Evolutionary conservation across 805 yeast species (phyloP), one percentile per base, ranked within the genome.

Genomic region (Candida ficus): DNA sequence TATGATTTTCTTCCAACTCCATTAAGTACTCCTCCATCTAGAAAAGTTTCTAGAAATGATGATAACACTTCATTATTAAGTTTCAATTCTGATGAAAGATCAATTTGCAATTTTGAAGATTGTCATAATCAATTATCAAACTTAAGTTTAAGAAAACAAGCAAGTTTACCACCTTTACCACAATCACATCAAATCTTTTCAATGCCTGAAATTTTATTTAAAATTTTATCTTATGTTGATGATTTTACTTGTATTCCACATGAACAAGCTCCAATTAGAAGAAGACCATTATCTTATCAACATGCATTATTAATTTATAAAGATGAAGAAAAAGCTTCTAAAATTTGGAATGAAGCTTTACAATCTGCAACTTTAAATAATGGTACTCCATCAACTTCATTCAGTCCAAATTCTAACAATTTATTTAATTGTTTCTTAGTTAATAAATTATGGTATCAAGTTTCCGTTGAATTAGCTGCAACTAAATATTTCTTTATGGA

Each of bases 141-240:
- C 29, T 30, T 46, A 13, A 29, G 42, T 14, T 29, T 45, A 19
- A 27, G 16, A 25, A 43, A n/a, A 21, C 11, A 13, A 19, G 14
- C 13, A 9, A 22, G 14, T 17, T 31, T n/a, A 5, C 20, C 29
- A 17, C 13, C 28, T 8, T n/a, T 14, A 13, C 11, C 21, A 14
- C 23, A 29, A 19, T n/a, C 49, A 3, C 59, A 56, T 36, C 39
- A 23, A 27, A 81, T 88, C 8, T 83, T 88, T 53, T 67, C 70
- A 37, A 78, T 83, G 27, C 95, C 96, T 0, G 96, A 88, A 58
- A 80, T 88, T 38, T 66, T 88, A 13, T 60, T 68, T 45, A 67
- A 70, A 40, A 83, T 88, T 11, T 53, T 88, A 21, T 63, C 66
- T 20, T 76, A 67, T 54, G 81, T 83, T n/a, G 88, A 83, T 42